A percentile compares a stretch with the other conserved stretches of the same genome.
These are phyloP conservation scores for Neurospora africana DNA, from an alignment of 495 filamentous ascomycete genomes.

Conservation along the genomic window DNA sequence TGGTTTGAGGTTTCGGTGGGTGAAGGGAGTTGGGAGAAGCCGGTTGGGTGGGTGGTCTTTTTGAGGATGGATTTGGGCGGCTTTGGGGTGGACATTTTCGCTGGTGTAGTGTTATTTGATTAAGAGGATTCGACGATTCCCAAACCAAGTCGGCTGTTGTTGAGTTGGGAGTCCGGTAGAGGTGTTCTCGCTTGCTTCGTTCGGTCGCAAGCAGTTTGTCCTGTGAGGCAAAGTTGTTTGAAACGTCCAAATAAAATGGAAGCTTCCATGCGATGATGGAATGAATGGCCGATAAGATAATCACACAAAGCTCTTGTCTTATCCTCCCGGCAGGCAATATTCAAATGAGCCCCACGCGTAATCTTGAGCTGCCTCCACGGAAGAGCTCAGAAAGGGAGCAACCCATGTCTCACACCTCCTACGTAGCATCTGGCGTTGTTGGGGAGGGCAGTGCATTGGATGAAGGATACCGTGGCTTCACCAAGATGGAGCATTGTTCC, in stretches of 20 bases:
- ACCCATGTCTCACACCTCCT: neutral
- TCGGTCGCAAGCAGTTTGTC: neutral
- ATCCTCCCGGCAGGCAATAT: neutral
- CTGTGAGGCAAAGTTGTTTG: neutral
- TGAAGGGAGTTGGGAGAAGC: neutral
- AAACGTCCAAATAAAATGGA: neutral
- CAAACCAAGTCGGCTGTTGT: too few species aligned
- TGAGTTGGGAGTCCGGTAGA: too few species aligned
- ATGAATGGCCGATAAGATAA: neutral
- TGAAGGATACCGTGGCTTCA: neutral
- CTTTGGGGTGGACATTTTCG: neutral
- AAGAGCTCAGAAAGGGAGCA: neutral
- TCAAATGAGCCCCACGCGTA: neutral
- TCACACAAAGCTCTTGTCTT: neutral
- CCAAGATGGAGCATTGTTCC: neutral
- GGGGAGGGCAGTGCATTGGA: neutral
- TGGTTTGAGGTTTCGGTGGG: neutral
- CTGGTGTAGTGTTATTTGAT: neutral
- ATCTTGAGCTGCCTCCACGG: neutral
- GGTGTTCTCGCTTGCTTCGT: neutral
- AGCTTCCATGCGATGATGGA: neutral
- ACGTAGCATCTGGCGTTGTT: neutral
- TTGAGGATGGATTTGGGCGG: slow-evolving; percentile 47
- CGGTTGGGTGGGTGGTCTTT: slow-evolving; percentile 22
- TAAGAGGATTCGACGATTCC: too few species aligned